Percentiles rank a stretch among this genome's conserved stretches.
These are phyloP conservation scores for Alternaria ventricosa DNA, from an alignment of 2,329 filamentous ascomycete species.

Conservation along the genomic window DNA sequence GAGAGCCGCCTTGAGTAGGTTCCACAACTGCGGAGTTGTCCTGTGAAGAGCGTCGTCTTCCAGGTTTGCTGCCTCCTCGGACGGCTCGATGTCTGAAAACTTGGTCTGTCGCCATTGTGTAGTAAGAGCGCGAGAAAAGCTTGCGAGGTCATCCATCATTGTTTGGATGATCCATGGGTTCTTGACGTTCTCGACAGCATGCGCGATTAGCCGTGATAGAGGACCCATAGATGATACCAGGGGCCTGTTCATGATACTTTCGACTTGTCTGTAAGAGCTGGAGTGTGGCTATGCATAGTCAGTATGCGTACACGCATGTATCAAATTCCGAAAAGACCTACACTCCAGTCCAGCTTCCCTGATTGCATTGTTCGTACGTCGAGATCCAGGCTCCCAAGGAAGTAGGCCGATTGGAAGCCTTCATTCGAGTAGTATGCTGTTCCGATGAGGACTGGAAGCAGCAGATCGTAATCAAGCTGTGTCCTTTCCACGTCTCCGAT, in stretches of 20 bases:
- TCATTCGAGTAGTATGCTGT: slow-evolving; percentile 73
- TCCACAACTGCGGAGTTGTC: slow-evolving; percentile 77
- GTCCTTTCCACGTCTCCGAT: slow-evolving; percentile 66
- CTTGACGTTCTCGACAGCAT: slow-evolving; percentile 65
- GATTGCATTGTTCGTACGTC: slow-evolving; percentile 65
- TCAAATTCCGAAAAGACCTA: slow-evolving; percentile 7
- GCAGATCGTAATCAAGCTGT: slow-evolving; percentile 67
- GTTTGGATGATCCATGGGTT: slow-evolving; percentile 58
- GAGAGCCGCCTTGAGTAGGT: slow-evolving; percentile 74
- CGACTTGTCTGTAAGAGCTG: slow-evolving; percentile 66
- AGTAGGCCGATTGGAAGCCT: slow-evolving; percentile 78
- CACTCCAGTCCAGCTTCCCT: slow-evolving; percentile 69
- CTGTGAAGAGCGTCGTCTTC: slow-evolving; percentile 68
- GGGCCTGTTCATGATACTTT: slow-evolving; percentile 65
- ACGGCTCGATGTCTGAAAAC: slow-evolving; percentile 73
- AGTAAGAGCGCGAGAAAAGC: slow-evolving; percentile 70
- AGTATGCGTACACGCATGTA: slow-evolving; percentile 1
- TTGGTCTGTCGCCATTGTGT: slow-evolving; percentile 77
- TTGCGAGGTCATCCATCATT: slow-evolving; percentile 69
- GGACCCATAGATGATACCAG: slow-evolving; percentile 72
- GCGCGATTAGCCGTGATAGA: slow-evolving; percentile 69
- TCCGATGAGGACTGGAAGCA: slow-evolving; percentile 73
- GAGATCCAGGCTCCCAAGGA: slow-evolving; percentile 71
- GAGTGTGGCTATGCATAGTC: slow-evolving; percentile 53
- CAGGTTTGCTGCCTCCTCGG: slow-evolving; percentile 69